These are phyloP conservation scores for Plasmodium knowlesi DNA, from an alignment of 169 alveolate genomes.

Conservation along the genomic window DNA sequence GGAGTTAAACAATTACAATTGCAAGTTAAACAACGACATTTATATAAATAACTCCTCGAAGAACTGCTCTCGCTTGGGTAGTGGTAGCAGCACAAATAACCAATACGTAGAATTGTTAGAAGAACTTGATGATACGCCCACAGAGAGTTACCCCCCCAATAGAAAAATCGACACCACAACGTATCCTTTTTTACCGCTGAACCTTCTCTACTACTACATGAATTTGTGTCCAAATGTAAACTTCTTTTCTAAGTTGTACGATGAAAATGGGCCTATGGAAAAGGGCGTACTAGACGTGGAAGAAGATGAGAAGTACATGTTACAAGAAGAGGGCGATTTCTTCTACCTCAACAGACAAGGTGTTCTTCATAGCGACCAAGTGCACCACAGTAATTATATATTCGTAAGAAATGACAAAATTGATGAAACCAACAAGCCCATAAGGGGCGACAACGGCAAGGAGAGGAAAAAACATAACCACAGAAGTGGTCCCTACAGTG, in stretches of 20 bases:
- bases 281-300: background rate
- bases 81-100: slow-evolving; percentile 21
- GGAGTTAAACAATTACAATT: slow-evolving; percentile 66
- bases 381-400: slow-evolving; percentile 28
- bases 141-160: background rate
- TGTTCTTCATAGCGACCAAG: background rate
- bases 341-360: slow-evolving; percentile 18
- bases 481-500: background rate
- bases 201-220: slow-evolving; percentile 70
- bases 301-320: background rate
- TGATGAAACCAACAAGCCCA: slow-evolving; percentile 69
- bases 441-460: background rate
- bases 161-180: background rate
- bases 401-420: slow-evolving; percentile 31
- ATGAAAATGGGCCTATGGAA: background rate
- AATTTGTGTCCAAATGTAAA: slow-evolving; percentile 16
- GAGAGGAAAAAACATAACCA: background rate
- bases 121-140: slow-evolving; percentile 54
- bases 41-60: slow-evolving; percentile 65
- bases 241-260: slow-evolving; percentile 30
- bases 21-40: slow-evolving; percentile 70
- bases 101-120: slow-evolving; percentile 66
- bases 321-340: background rate
- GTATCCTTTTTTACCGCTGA: slow-evolving; percentile 37
- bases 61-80: slow-evolving; percentile 54